Conservation (phyloP, 805 yeast species). For the Candida ortonii region DNA sequence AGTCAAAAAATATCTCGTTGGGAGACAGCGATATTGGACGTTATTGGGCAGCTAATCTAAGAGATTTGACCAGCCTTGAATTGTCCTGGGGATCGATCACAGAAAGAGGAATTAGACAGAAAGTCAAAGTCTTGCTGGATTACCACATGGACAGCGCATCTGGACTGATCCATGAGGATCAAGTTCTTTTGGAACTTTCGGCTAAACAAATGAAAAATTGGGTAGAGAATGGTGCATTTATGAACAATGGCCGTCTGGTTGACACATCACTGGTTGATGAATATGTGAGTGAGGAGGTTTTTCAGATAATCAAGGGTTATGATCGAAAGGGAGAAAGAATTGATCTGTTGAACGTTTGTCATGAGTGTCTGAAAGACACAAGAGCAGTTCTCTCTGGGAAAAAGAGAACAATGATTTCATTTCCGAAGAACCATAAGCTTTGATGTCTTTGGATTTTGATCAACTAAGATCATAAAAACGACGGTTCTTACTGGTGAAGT, state of each 20-base stretch:
- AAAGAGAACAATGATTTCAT: no score
- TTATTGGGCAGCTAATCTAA: no score
- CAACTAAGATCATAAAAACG: constrained; percentile 29
- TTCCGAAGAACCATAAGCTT: no score
- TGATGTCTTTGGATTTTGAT: no score
- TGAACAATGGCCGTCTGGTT: constrained; percentile 50
- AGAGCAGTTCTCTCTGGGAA: no score
- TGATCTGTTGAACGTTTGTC: no score
- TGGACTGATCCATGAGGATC: constrained; percentile 68
- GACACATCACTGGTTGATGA: constrained; percentile 48
- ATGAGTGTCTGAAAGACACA: no score
- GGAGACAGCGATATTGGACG: no score
- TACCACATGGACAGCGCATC: constrained; percentile 76
- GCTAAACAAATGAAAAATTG: constrained; percentile 42
- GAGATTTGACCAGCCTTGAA: constrained; percentile 54
- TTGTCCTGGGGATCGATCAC: constrained; percentile 59
- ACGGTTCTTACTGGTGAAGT: constrained; percentile 26
- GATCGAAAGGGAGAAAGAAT: no score
- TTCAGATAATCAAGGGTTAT: background rate
- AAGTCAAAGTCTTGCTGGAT: constrained; percentile 60
- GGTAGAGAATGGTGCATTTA: constrained; percentile 58
- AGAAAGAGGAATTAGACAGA: constrained; percentile 63
- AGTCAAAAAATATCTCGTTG: no score
- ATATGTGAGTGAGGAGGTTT: constrained; percentile 52
- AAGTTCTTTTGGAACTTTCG: constrained; percentile 73